Evolutionary conservation across 163 green algal species (phyloP), one percentile per base, ranked within the genome.

Genomic region (Scenedesmus sp.): DNA sequence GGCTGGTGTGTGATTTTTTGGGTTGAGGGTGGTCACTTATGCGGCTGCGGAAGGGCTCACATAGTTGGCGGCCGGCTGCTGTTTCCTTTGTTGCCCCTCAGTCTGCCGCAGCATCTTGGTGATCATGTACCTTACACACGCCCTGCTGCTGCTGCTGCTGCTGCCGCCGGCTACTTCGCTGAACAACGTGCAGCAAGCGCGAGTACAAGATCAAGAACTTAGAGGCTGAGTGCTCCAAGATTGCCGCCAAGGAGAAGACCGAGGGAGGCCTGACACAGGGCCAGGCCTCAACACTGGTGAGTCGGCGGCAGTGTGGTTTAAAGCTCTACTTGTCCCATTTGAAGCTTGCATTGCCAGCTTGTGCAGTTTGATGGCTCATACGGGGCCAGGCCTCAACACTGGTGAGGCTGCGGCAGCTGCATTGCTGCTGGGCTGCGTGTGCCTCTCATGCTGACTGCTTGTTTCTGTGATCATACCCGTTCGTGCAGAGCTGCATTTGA

Each of bases 151-250:
- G 34, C 34, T 46, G 34, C 34, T 46, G 34, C 34, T 46, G 34
- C 34, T 46, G 34, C 34, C 34, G 34, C 34, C 34, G 34, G 34
- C 34, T 46, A 46, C 34, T 46, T 46, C 34, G 34, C 34, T 46
- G 34, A 46, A 46, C 34, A 46, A 54, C 74, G 20, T 76, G 3
- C 92, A 95, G 94, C 12, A 95, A 95, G 89, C 93, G 91, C 79
- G 96, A 98, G 94, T 93, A 88, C 64, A 95, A 94, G 92, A 86
- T 97, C 6, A 73, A 79, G 84, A 96, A 98, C 92, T 92, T 98
- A 34, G 90, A 94, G 87, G 95, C 91, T 0, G 97, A 98, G 95
- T 94, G 88, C 15, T 93, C 97, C 18, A 94, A 94, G 79, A 95
- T 95, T 82, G 88, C 88, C 86, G 94, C 94, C 64, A 97, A 97